Conservation (phyloP, 2,329 filamentous ascomycete genomes). For the Aspergillus melleus region DNA sequence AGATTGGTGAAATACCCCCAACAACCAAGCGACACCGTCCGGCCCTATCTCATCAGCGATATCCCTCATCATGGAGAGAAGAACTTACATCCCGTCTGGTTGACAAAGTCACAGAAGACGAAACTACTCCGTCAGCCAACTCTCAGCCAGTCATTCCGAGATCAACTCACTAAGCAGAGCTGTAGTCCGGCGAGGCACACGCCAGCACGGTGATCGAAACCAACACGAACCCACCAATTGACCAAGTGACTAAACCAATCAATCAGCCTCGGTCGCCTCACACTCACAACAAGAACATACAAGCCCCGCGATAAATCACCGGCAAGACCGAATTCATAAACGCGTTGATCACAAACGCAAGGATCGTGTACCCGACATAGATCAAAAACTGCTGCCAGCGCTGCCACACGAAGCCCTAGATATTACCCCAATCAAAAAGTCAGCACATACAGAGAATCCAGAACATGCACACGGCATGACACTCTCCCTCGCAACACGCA, state of each 20-base stretch:
- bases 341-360: constrained; percentile 64
- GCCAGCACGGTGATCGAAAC: constrained; percentile 69
- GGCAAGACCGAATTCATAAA: constrained; percentile 65
- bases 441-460: neutral
- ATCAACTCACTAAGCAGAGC: constrained; percentile 56
- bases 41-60: constrained; percentile 45
- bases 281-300: constrained; percentile 16
- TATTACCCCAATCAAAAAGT: neutral
- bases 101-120: constrained; percentile 66
- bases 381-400: constrained; percentile 73
- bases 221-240: constrained; percentile 64
- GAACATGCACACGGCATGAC: neutral
- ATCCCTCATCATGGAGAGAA: too few species aligned
- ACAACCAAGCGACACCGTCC: constrained; percentile 56
- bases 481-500: neutral
- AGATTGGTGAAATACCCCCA: constrained; percentile 32
- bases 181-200: constrained; percentile 65
- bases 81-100: constrained; percentile 59
- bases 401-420: constrained; percentile 52
- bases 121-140: constrained; percentile 22
- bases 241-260: constrained; percentile 58
- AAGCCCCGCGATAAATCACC: constrained; percentile 65
- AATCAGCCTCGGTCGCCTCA: neutral
- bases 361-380: constrained; percentile 62
- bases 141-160: neutral